phyloP scores from a whole-genome alignment of 2,329 filamentous ascomycete species.

The Botrytis byssoidea region DNA sequence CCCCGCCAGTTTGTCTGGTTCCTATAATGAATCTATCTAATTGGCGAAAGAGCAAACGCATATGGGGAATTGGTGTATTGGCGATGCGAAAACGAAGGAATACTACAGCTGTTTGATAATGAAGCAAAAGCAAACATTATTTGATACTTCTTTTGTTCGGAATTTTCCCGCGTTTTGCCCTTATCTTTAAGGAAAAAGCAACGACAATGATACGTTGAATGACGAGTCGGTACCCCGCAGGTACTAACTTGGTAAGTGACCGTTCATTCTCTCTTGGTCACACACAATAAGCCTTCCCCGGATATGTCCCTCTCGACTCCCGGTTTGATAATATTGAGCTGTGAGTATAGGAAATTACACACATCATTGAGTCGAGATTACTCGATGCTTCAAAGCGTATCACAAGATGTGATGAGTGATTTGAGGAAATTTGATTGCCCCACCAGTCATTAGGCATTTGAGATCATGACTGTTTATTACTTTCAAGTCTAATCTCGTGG shows the following conservation, averaged over 20 bases:
- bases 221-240: neutral
- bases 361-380: neutral
- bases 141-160: neutral
- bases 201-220: neutral
- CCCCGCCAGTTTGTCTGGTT: neutral
- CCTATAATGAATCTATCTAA: neutral
- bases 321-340: constrained; percentile 1
- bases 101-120: neutral
- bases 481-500: neutral
- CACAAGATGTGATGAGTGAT: neutral
- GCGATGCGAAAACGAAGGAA: neutral
- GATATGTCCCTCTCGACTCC: neutral
- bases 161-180: neutral
- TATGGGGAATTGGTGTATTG: neutral
- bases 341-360: neutral
- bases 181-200: constrained; percentile 2
- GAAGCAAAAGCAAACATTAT: neutral
- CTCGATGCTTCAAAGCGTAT: neutral
- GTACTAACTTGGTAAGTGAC: neutral
- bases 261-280: neutral
- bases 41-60: neutral
- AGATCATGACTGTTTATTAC: neutral
- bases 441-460: neutral
- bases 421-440: neutral
- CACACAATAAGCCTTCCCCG: constrained; percentile 4